These are phyloP conservation scores for Dryadomyces quercivorus DNA, from an alignment of 2,329 filamentous ascomycete species.

Conservation along the genomic window DNA sequence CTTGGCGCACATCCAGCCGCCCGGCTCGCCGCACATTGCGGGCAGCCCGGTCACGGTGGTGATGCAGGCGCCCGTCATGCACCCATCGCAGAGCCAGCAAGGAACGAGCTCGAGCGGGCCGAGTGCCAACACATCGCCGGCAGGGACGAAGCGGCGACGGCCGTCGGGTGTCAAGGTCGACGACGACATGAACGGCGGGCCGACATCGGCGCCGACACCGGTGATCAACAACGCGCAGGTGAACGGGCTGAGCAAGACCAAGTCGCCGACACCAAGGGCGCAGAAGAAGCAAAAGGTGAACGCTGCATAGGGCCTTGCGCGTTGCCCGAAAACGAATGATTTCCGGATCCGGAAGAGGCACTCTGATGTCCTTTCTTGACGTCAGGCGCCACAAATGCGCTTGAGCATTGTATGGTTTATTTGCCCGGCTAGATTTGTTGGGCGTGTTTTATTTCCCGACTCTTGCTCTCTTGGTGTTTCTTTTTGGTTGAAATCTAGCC, in stretches of 20 bases:
- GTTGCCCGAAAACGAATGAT: not conserved
- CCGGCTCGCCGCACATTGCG: conserved; percentile 44
- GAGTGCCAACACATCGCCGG: conserved; percentile 54
- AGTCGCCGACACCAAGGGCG: conserved; percentile 46
- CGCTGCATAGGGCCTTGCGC: not conserved
- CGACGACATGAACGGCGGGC: conserved; percentile 30
- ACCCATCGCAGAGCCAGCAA: conserved; percentile 55
- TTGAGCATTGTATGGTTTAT: not conserved
- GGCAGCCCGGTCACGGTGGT: conserved; percentile 49
- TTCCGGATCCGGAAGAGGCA: not conserved
- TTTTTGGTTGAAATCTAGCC: no score
- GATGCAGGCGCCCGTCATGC: conserved; percentile 55
- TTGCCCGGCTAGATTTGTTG: not conserved
- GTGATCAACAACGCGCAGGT: conserved; percentile 30
- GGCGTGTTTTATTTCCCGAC: conserved; percentile 1
- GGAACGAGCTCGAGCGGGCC: conserved; percentile 54
- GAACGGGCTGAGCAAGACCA: conserved; percentile 38
- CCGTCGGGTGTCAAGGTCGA: conserved; percentile 46
- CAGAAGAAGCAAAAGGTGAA: conserved; percentile 40
- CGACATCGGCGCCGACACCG: conserved; percentile 35
- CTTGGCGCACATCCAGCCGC: conserved; percentile 45
- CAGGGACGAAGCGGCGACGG: conserved; percentile 45
- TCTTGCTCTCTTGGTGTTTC: not conserved
- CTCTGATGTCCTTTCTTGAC: no score
- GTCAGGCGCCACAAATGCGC: not conserved